Conservation (phyloP, 2,329 filamentous ascomycete species). For the Sphaceloma murrayae region DNA sequence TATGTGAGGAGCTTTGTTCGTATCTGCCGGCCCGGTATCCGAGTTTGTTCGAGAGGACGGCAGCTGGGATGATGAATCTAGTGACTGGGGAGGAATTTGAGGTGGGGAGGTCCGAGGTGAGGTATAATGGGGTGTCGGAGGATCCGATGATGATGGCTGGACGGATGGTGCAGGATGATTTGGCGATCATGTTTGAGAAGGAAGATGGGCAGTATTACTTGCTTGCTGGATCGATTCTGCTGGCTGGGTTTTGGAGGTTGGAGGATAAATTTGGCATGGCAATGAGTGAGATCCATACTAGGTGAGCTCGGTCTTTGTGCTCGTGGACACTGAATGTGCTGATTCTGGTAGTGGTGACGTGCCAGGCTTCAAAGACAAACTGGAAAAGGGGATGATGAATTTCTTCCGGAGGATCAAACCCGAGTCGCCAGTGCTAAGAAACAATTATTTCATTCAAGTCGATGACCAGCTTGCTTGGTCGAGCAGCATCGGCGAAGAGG, state of each 20-base stretch:
- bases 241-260: constrained; percentile 76
- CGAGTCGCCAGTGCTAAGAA: constrained; percentile 56
- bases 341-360: constrained; percentile 52
- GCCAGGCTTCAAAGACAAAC: constrained; percentile 58
- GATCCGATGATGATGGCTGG: constrained; percentile 70
- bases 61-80: constrained; percentile 58
- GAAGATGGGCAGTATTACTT: constrained; percentile 72
- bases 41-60: constrained; percentile 54
- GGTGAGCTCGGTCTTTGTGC: too few species aligned
- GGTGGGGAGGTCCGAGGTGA: constrained; percentile 52
- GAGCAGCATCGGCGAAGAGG: constrained; percentile 63
- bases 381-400: constrained; percentile 70
- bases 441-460: constrained; percentile 85
- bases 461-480: constrained; percentile 71
- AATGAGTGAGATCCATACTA: constrained; percentile 66
- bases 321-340: too few species aligned
- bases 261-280: constrained; percentile 74
- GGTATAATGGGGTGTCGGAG: constrained; percentile 39
- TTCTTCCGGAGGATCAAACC: constrained; percentile 66
- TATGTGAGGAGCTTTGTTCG: constrained; percentile 60
- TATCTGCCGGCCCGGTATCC: constrained; percentile 73
- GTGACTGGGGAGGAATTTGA: constrained; percentile 65
- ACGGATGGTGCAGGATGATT: constrained; percentile 68
- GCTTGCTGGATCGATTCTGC: constrained; percentile 62
- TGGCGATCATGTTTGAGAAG: constrained; percentile 73